Base-by-base conservation (phyloP, 208 protist genomes). In the Crithidia expoeki region DNA sequence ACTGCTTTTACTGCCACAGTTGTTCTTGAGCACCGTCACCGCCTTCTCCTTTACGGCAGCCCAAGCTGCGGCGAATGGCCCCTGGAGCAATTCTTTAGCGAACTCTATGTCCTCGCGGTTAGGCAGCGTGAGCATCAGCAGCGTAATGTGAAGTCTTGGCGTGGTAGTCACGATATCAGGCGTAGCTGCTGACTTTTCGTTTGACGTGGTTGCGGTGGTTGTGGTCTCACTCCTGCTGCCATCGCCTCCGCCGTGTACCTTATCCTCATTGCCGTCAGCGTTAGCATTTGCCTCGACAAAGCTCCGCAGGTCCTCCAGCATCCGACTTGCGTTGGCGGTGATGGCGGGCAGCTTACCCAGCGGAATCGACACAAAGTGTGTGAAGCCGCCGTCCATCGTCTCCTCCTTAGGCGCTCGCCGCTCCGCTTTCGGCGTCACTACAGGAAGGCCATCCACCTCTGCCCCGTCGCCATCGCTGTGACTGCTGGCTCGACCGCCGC, bases 311-410 rank as follows among this genome's bases (percentile, higher is more conserved):
- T 76, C 62, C 40, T 72, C 52, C 25, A 75, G 63, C 42, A 92
- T 58, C 4, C 74, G 61, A 33, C 75, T 69, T 3, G 77, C 76
- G 25, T 60, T 66, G 17, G 52, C 25, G 30, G 59, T 49, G 19
- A 84, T 78, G 32, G 63, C 64, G 2, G 79, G 62, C 36, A 88
- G 33, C 53, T 82, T 89, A 17, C 86, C 88, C 17, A 96, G 70
- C 11, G 91, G 88, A 14, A 96, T 62, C 0, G 91, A 81, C 1
- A 96, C 49, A 61, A 96, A 96, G 76, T 96, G 91, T 2, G 91
- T 96, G 79, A 86, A 96, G 36, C 47, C 61, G 14, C 51, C 47
- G n/a, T 47, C 33, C 23, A 36, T 40, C 52, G 51, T 50, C n/a
- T 77, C 56, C 4, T 70, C 36, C 1, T 49, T 40, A n/a, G 77